Evolutionary conservation across 441 rosid genomes (phyloP), one percentile per base, ranked within the genome.

Genomic region (Brassica balearica): DNA sequence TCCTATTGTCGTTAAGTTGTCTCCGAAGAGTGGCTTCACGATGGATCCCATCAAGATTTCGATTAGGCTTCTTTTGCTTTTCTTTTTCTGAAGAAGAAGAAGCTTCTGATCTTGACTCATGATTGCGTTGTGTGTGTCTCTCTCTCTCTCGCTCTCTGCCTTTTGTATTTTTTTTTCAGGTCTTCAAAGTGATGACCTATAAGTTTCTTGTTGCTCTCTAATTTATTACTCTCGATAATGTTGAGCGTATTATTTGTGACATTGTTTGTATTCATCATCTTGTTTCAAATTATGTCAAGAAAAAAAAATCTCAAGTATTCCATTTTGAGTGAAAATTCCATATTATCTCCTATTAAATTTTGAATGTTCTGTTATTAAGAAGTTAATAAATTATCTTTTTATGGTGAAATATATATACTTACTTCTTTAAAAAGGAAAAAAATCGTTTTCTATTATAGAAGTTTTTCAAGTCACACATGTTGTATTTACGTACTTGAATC

Each of bases 11-110:
- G 68, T 5, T 6, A 75, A 3, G 32, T 41, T 75, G 7, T 68
- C 32, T 75, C 78, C 72, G 6, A 66, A 41, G 19, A 56, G 15
- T 6, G 46, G 78, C 78, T 75, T 75, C 67, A 67, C 34, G 32
- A 75, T 67, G 8, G 58, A 56, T 67, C 46, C 59, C 78, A 75
- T 67, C 14, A 8, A 56, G 59, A 56, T 7, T 65, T 9, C 56
- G 25, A 22, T 8, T 34, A 15, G 69, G 69, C 7, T 22, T 46
- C 17, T 8, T 32, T 73, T 63, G 67, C 43, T 55, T 15, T 25
- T 56, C 8, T 38, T 36, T 56, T 38, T 38, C 6, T 8, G 32
- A 6, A 55, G 32, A 9, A 51, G 29, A 8, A 11, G 67, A 75
- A 58, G 63, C 22, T 19, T 67, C 8, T 75, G 20, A 38, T 15